phyloP scores from a whole-genome alignment of 768 basidiomycete species.

The Suillus weaverae region DNA sequence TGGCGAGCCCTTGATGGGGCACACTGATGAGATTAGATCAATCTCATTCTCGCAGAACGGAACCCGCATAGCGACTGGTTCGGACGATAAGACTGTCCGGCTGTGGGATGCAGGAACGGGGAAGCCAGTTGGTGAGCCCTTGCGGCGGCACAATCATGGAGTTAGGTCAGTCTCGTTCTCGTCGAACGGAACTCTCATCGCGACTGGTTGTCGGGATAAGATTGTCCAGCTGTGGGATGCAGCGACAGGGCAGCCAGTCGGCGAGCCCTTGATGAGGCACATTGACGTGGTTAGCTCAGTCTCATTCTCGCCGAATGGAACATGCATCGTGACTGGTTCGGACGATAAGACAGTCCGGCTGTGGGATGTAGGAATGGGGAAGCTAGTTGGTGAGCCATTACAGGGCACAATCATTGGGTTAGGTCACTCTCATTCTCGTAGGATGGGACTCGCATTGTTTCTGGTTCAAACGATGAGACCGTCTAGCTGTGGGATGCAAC shows the following conservation, averaged over 20 bases:
- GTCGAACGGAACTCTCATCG: not conserved
- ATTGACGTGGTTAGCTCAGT: not conserved
- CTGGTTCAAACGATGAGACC: not conserved
- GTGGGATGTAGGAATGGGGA: not conserved
- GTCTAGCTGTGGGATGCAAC: too few relatives aligned
- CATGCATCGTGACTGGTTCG: not conserved
- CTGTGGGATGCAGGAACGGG: not conserved
- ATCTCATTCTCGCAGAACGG: not conserved
- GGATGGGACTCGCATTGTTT: not conserved
- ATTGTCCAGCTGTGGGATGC: not conserved
- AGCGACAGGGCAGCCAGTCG: not conserved
- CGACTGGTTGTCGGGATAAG: not conserved
- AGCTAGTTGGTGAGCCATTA: not conserved
- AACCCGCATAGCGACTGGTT: not conserved
- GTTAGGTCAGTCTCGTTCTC: not conserved
- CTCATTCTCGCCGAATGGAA: not conserved
- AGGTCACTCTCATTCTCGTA: too few relatives aligned
- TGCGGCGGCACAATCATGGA: not conserved
- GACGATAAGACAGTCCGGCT: not conserved
- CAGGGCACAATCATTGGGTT: too few relatives aligned
- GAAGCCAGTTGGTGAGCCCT: not conserved
- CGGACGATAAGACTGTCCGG: not conserved
- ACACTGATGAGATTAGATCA: too few relatives aligned
- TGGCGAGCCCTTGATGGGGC: not conserved
- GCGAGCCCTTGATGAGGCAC: not conserved